Conservation (phyloP, 2,329 filamentous ascomycete species). For the Seiridium unicorne region DNA sequence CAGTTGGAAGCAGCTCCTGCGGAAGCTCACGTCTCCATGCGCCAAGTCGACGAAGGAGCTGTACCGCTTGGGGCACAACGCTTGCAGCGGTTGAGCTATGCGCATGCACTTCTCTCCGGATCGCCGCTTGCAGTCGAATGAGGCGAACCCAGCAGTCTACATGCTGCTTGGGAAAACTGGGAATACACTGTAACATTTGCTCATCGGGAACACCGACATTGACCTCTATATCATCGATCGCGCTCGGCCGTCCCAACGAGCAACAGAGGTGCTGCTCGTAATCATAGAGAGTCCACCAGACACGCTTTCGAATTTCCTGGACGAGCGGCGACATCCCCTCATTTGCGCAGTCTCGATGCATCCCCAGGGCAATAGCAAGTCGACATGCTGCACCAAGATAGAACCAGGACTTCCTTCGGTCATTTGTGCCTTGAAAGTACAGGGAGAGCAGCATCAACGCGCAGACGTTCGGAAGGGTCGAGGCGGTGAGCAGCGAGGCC, state of each 20-base stretch:
- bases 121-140: slow-evolving; percentile 20
- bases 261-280: slow-evolving; percentile 30
- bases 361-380: slow-evolving; percentile 40
- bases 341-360: slow-evolving; percentile 39
- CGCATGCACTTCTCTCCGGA: slow-evolving; percentile 26
- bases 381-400: slow-evolving; percentile 37
- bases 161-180: slow-evolving; percentile 15
- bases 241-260: slow-evolving; percentile 26
- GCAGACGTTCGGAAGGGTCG: slow-evolving; percentile 38
- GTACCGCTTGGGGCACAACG: slow-evolving; percentile 16
- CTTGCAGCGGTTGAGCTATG: slow-evolving; percentile 11
- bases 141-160: slow-evolving; percentile 19
- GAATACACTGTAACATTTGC: slow-evolving; percentile 11
- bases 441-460: slow-evolving; percentile 38
- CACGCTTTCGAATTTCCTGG: slow-evolving; percentile 24
- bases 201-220: slow-evolving; percentile 24
- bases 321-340: slow-evolving; percentile 30
- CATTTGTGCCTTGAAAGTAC: slow-evolving; percentile 38
- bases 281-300: slow-evolving; percentile 31
- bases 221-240: slow-evolving; percentile 27
- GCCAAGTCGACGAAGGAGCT: slow-evolving; percentile 16
- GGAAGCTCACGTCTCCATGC: slow-evolving; percentile 19
- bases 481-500: slow-evolving; percentile 33
- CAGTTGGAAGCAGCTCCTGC: slow-evolving; percentile 9
- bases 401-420: slow-evolving; percentile 38